These are phyloP conservation scores for Termitomyces sp. DNA, from an alignment of 768 basidiomycete species.

Conservation along the genomic window DNA sequence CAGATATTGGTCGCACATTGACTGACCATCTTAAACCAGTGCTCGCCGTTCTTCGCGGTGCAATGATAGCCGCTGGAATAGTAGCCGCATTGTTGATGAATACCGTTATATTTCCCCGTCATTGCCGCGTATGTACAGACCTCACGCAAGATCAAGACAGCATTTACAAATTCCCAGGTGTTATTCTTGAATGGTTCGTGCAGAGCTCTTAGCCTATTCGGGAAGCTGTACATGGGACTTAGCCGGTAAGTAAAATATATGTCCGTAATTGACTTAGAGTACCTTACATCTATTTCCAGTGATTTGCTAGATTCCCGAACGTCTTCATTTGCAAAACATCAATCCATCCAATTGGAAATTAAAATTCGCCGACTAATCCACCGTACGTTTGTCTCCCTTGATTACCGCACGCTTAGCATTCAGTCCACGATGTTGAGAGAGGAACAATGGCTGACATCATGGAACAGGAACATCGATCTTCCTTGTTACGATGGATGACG, in stretches of 20 bases:
- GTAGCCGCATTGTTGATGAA: constrained; percentile 41
- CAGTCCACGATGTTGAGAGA: too few species aligned
- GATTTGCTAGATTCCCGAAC: constrained; percentile 28
- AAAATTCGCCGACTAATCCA: constrained; percentile 37
- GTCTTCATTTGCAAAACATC: constrained; percentile 27
- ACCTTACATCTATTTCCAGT: constrained; percentile 16
- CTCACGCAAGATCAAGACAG: not conserved
- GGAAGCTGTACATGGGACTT: constrained; percentile 39
- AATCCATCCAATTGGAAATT: constrained; percentile 36
- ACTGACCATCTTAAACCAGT: constrained; percentile 22
- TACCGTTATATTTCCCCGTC: constrained; percentile 41
- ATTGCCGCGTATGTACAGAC: constrained; percentile 34
- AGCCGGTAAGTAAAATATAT: constrained; percentile 28
- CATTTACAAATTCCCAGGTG: constrained; percentile 28
- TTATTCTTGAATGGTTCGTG: constrained; percentile 38
- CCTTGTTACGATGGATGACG: constrained; percentile 40
- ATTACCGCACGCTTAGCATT: not conserved
- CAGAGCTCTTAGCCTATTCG: constrained; percentile 34
- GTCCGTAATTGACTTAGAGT: not conserved
- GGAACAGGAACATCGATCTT: constrained; percentile 26
- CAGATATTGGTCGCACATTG: not conserved
- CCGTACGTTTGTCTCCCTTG: constrained; percentile 16
- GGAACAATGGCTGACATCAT: not conserved
- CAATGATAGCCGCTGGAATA: constrained; percentile 43
- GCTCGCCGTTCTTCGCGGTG: constrained; percentile 34